phyloP scores from a whole-genome alignment of 2,329 filamentous ascomycete genomes.

The Xylariales sp. region DNA sequence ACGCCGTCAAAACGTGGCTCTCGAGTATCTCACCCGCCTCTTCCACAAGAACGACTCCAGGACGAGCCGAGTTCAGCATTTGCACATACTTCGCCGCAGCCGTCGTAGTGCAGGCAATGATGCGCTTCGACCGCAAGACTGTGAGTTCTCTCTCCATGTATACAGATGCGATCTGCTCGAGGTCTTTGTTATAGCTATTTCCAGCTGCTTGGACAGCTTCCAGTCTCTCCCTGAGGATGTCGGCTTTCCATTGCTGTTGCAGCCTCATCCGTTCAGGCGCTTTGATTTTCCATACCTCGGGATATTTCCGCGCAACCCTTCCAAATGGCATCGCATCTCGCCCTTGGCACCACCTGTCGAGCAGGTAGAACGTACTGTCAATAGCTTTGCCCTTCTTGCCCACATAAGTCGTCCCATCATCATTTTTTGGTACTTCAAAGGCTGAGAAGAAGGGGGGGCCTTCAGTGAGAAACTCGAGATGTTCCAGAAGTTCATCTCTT shows the following conservation, averaged over 20 bases:
- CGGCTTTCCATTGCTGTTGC: constrained; percentile 19
- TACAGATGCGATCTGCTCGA: constrained; percentile 57
- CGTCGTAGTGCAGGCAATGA: constrained; percentile 78
- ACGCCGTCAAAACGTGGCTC: constrained; percentile 38
- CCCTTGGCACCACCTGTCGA: constrained; percentile 61
- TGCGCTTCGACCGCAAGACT: constrained; percentile 56
- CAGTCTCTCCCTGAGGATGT: constrained; percentile 14
- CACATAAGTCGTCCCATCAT: constrained; percentile 58
- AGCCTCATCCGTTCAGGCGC: constrained; percentile 5
- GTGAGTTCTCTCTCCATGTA: constrained; percentile 19
- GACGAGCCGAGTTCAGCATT: constrained; percentile 62
- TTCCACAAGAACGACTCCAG: constrained; percentile 68
- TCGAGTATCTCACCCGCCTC: constrained; percentile 43
- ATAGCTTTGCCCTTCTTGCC: constrained; percentile 59
- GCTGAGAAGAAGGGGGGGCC: constrained; percentile 63
- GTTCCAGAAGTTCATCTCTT: constrained; percentile 51
- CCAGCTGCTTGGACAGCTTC: constrained; percentile 9
- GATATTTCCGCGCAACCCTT: constrained; percentile 17
- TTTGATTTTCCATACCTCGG: constrained; percentile 19
- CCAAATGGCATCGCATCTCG: constrained; percentile 10
- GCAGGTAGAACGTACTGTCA: constrained; percentile 58
- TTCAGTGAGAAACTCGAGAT: constrained; percentile 51
- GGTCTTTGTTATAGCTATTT: constrained; percentile 54
- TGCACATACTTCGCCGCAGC: constrained; percentile 70
- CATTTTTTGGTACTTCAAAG: constrained; percentile 61